Base-by-base conservation (phyloP, 495 filamentous ascomycete genomes). In the Annulohypoxylon moriforme region DNA sequence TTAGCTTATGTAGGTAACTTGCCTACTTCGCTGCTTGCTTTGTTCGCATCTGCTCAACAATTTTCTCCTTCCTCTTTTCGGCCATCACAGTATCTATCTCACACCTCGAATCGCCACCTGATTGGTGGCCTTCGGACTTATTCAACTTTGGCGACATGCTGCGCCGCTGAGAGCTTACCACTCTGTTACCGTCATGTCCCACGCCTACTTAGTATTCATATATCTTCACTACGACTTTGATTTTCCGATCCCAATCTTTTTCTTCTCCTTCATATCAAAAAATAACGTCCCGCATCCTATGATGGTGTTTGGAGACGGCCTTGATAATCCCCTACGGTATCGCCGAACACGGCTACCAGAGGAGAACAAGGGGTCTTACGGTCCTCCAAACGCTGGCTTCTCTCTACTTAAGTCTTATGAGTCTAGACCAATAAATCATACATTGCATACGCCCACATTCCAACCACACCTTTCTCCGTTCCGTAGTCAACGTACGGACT, bases 111-210 rank as follows among this genome's bases (percentile, higher is more conserved):
- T 53, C 61, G 34, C 29, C 49, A 57, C 50, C 57, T 73, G 66
- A 73, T 73, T 73, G 71, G 71, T 66, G 61, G 64, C 65, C 65
- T 60, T 73, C 65, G 65, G 65, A 61, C 60, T 73, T 66, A 68
- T 57, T 69, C 66, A 44, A 47, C 56, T 56, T 65, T 69, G 55
- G 70, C 56, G 14, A 68, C 38, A 60, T 60, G 56, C 60, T 69
- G 64, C 57, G 70, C 60, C 70, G 63, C 65, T 64, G 49, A 52
- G 47, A 50, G 27, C 33, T 64, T 62, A 60, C 55, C 36, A 38
- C 60, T 52, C 57, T 62, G 40, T 44, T 25, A 25, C 60, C 42
- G 53, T 67, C 46, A 50, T 53, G 22, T 38, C 16, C 29, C 18
- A 36, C n/a, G n/a, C n/a, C n/a, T 29, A 29, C 27, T 6, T 29